These are phyloP conservation scores for Wallacemonas collosoma DNA, from an alignment of 208 protist genomes.

Conservation along the genomic window DNA sequence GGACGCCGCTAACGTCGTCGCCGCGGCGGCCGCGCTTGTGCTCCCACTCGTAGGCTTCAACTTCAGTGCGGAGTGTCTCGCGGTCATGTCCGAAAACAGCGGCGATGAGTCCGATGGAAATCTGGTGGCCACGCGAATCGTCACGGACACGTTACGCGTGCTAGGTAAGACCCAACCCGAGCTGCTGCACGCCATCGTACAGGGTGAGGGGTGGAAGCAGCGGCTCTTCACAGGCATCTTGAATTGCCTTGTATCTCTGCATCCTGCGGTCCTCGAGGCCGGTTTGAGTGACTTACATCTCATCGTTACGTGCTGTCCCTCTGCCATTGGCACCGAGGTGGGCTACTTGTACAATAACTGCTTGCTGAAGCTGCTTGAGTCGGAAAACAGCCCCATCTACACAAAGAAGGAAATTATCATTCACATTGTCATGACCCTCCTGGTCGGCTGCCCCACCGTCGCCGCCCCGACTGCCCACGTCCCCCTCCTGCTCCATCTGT, in stretches of 20 bases:
- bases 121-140: constrained; percentile 63
- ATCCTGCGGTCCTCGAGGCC: constrained; percentile 82
- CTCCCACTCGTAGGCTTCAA: constrained; percentile 40
- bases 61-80: constrained; percentile 72
- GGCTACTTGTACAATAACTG: constrained; percentile 93
- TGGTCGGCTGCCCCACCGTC: constrained; percentile 24
- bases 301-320: constrained; percentile 50
- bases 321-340: constrained; percentile 74
- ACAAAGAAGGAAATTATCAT: constrained; percentile 90
- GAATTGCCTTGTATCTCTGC: constrained; percentile 84
- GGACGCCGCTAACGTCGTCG: constrained; percentile 12
- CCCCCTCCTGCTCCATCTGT: constrained; percentile 74
- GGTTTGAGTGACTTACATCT: constrained; percentile 91
- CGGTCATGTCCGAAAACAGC: constrained; percentile 58
- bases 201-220: constrained; percentile 43
- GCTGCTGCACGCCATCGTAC: constrained; percentile 45
- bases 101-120: constrained; percentile 75
- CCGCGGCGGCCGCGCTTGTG: constrained; percentile 37
- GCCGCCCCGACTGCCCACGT: constrained; percentile 16
- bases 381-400: constrained; percentile 75
- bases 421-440: constrained; percentile 76
- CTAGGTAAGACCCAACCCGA: constrained; percentile 31
- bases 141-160: constrained; percentile 54
- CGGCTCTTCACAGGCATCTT: constrained; percentile 89
- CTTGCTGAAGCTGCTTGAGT: constrained; percentile 92